These are phyloP conservation scores for Trichoderma oligosporum DNA, from an alignment of 2,329 filamentous ascomycete genomes.

Conservation along the genomic window DNA sequence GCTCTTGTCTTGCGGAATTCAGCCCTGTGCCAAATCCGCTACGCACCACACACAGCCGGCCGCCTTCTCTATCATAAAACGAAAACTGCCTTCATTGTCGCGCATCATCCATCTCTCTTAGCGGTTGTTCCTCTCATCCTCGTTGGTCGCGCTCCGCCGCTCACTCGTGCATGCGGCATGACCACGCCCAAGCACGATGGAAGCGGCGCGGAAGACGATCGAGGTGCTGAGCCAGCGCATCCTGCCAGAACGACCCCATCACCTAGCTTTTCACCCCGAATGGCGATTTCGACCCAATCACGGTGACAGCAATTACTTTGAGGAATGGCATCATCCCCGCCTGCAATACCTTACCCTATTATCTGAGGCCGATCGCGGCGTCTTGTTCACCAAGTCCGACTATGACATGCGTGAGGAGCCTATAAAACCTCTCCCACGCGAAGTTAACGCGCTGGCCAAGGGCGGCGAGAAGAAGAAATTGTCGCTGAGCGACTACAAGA, in stretches of 20 bases:
- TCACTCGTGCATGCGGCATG: conserved; percentile 34
- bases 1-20: not conserved
- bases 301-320: conserved; percentile 39
- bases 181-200: conserved; percentile 48
- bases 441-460: conserved; percentile 40
- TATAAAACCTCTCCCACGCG: conserved; percentile 37
- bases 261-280: conserved; percentile 48
- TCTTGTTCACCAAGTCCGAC: conserved; percentile 54
- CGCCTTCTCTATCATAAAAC: not conserved
- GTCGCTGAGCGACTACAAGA: conserved; percentile 58
- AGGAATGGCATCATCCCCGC: conserved; percentile 48
- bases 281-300: conserved; percentile 45
- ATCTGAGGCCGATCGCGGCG: conserved; percentile 55
- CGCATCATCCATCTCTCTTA: conserved; percentile 11
- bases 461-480: conserved; percentile 52
- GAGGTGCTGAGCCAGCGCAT: conserved; percentile 50
- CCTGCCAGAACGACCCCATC: conserved; percentile 51
- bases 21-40: conserved; percentile 1
- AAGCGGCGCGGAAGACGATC: conserved; percentile 56
- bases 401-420: conserved; percentile 56
- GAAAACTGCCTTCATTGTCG: conserved; percentile 23
- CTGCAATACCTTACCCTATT: conserved; percentile 57
- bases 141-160: conserved; percentile 26
- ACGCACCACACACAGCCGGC: not conserved
- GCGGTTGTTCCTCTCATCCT: conserved; percentile 22